These are phyloP conservation scores for Lithospermum erythrorhizon DNA, from an alignment of 257 asterid species.

Conservation along the genomic window DNA sequence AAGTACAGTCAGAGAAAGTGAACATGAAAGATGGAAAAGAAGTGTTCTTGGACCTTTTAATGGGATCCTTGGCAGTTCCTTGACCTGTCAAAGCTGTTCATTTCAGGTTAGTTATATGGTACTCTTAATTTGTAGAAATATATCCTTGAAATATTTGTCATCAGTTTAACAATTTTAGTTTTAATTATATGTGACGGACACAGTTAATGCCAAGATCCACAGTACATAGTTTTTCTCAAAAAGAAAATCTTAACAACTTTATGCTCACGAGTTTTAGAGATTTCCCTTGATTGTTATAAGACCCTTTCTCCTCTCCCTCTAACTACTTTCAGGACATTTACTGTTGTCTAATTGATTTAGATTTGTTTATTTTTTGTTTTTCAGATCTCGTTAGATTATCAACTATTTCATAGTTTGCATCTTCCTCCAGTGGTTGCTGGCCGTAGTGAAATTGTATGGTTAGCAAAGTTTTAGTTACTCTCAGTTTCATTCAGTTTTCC, in stretches of 20 bases:
- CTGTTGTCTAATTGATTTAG: background rate
- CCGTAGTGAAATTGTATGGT: conserved; percentile 56
- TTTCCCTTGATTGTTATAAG: background rate
- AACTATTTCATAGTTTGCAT: conserved; percentile 69
- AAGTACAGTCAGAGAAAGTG: conserved; percentile 31
- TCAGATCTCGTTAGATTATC: conserved; percentile 81
- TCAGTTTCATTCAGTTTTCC: background rate
- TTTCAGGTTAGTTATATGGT: conserved; percentile 95
- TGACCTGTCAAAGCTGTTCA: conserved; percentile 77
- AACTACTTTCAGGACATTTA: background rate
- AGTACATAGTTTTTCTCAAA: background rate
- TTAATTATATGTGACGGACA: background rate
- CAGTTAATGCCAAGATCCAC: background rate
- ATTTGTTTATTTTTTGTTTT: conserved; percentile 7
- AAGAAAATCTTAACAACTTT: no score
- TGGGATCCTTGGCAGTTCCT: conserved; percentile 70
- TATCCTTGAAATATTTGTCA: conserved; percentile 5
- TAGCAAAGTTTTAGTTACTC: background rate
- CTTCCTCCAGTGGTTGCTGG: conserved; percentile 42
- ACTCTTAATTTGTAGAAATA: conserved; percentile 43
- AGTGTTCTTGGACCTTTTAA: conserved; percentile 76
- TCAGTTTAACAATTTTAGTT: background rate
- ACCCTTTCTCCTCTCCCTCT: background rate
- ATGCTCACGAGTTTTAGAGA: background rate
- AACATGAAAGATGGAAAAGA: conserved; percentile 56